Percentiles rank a stretch among this genome's conserved stretches.
These are phyloP conservation scores for Penicillium pancosmium DNA, from an alignment of 495 filamentous ascomycete genomes.

Conservation along the genomic window DNA sequence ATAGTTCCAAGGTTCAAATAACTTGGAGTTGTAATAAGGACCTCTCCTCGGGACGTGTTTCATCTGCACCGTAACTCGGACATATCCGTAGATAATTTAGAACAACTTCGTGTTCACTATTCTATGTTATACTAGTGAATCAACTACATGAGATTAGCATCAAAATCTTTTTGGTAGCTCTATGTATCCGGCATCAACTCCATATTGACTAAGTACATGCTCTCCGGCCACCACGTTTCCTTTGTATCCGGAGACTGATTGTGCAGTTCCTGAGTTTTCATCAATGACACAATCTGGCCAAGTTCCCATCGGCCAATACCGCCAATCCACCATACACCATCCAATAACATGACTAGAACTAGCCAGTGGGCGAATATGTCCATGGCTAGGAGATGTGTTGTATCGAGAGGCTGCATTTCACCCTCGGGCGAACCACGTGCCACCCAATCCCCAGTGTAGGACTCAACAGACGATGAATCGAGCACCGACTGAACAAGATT, in stretches of 20 bases:
- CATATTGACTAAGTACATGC: constrained; percentile 23
- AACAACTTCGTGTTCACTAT: no score
- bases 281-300: constrained; percentile 27
- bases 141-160: no score
- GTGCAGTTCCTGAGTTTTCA: constrained; percentile 15
- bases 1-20: no score
- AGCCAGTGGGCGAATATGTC: constrained; percentile 50
- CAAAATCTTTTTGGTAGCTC: background rate
- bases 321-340: constrained; percentile 50
- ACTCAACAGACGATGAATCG: constrained; percentile 12
- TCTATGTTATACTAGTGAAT: no score
- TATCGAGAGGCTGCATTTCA: constrained; percentile 13
- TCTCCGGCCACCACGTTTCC: constrained; percentile 36
- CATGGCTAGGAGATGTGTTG: constrained; percentile 37
- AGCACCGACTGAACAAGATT: constrained; percentile 27
- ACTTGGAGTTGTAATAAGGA: no score
- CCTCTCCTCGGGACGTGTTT: no score
- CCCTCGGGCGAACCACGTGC: constrained; percentile 4
- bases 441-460: constrained; percentile 6
- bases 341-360: constrained; percentile 44
- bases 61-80: no score
- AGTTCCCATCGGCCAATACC: constrained; percentile 37
- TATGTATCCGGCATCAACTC: background rate
- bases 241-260: constrained; percentile 10
- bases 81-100: no score